A percentile compares a stretch with the other conserved stretches of the same genome.
phyloP scores from a whole-genome alignment of 768 basidiomycete species.

The Hypsizygus marmoreus region DNA sequence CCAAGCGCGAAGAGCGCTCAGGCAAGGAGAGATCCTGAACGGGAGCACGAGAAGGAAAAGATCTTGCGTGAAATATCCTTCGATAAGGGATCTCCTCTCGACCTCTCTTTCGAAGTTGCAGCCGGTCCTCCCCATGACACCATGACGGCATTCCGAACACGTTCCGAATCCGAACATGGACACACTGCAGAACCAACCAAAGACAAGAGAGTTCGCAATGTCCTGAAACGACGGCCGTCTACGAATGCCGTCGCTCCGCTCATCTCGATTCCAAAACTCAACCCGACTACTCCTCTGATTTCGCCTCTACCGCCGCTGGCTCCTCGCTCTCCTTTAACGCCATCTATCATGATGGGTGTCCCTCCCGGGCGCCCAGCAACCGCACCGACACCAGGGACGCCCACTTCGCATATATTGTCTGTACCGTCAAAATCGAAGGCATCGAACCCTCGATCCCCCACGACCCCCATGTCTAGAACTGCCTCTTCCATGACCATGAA shows the following conservation, averaged over 20 bases:
- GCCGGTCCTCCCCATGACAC: neutral
- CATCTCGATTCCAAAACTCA: neutral
- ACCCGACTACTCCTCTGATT: neutral
- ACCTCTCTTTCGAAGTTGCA: conserved; percentile 3
- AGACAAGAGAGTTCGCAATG: conserved; percentile 12
- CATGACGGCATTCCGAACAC: too few species aligned
- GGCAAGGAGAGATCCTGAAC: neutral
- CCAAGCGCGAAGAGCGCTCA: neutral
- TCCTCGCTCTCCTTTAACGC: conserved; percentile 10
- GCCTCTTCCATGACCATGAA: too few species aligned
- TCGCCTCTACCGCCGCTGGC: conserved; percentile 12
- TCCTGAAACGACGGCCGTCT: conserved; percentile 13
- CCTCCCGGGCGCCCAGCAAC: neutral
- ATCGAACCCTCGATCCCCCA: too few species aligned
- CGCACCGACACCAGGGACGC: neutral
- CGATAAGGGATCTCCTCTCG: conserved; percentile 5
- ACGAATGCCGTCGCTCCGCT: neutral
- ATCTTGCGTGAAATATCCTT: conserved; percentile 6
- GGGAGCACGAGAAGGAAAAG: conserved; percentile 7
- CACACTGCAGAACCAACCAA: conserved; percentile 5
- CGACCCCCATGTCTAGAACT: too few species aligned
- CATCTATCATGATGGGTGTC: too few species aligned
- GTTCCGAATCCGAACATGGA: too few species aligned
- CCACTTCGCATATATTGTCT: too few species aligned
- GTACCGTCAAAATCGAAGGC: too few species aligned